Conservation (phyloP, 164 flowering plant genomes). For the Kalanchoe fedtschenkoi region DNA sequence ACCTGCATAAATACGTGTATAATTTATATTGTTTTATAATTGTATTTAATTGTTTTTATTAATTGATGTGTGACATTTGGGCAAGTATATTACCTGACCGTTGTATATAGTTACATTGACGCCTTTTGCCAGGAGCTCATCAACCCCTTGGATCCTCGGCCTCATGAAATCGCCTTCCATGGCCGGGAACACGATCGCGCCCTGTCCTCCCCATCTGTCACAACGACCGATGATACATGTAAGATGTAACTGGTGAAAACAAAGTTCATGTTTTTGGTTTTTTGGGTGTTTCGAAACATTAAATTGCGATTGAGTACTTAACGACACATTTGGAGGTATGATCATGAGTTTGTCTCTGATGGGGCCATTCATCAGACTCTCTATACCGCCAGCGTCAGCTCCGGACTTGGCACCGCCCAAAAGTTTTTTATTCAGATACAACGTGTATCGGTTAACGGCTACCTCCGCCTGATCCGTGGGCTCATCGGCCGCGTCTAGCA, state of each 20-base stretch:
- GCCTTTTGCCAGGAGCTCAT: constrained; percentile 16
- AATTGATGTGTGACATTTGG: too few relatives aligned
- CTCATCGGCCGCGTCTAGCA: too few relatives aligned
- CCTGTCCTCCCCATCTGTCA: constrained; percentile 16
- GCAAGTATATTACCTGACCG: constrained; percentile 12
- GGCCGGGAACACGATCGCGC: constrained; percentile 11
- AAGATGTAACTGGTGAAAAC: too few relatives aligned
- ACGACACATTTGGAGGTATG: constrained; percentile 15
- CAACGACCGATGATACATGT: too few relatives aligned
- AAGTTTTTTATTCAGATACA: too few relatives aligned
- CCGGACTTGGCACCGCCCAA: too few relatives aligned
- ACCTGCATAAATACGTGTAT: constrained; percentile 9
- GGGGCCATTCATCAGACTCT: constrained; percentile 15
- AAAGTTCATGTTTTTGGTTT: background rate
- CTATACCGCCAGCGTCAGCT: background rate
- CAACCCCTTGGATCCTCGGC: constrained; percentile 20
- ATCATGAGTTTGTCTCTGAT: constrained; percentile 15
- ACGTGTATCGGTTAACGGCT: too few relatives aligned
- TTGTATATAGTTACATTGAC: constrained; percentile 17
- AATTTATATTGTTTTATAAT: background rate
- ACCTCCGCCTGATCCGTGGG: too few relatives aligned
- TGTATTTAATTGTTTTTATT: too few relatives aligned
- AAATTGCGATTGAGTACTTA: background rate
- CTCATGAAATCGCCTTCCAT: constrained; percentile 18
- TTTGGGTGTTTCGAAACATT: background rate